A percentile compares a stretch with the other conserved stretches of the same genome.
Conservation (phyloP, 2,329 filamentous ascomycete genomes). For the Mariannaea elegans region DNA sequence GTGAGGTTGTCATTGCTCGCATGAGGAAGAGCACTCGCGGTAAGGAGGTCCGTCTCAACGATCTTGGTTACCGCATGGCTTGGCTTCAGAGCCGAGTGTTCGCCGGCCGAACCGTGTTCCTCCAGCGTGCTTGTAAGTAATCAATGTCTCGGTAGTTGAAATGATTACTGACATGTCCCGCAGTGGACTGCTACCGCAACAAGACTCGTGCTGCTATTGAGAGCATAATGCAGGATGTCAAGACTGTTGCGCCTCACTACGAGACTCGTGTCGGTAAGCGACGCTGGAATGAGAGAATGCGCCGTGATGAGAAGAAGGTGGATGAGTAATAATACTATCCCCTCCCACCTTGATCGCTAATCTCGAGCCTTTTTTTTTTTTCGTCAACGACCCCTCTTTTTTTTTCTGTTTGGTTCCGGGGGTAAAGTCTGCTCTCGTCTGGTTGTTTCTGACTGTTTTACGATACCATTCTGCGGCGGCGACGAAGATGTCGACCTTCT, state of each 20-base stretch:
- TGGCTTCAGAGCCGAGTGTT: constrained; percentile 97
- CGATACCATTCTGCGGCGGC: constrained; percentile 45
- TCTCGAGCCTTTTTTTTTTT: constrained; percentile 6
- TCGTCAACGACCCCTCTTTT: constrained; percentile 1
- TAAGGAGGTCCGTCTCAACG: constrained; percentile 91
- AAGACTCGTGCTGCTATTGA: constrained; percentile 89
- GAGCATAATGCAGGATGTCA: constrained; percentile 77
- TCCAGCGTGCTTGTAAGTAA: constrained; percentile 88
- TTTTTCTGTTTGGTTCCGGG: constrained; percentile 18
- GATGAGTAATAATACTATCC: constrained; percentile 37
- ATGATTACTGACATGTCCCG: constrained; percentile 18
- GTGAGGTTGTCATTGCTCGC: constrained; percentile 78
- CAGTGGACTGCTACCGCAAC: constrained; percentile 93
- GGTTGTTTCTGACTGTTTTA: constrained; percentile 32
- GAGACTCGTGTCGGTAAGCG: constrained; percentile 90
- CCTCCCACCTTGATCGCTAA: background rate
- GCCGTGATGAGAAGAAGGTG: constrained; percentile 44
- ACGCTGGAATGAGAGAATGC: constrained; percentile 70
- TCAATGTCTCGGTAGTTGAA: background rate
- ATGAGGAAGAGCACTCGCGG: constrained; percentile 74
- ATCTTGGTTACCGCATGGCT: constrained; percentile 93
- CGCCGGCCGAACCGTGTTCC: constrained; percentile 83
- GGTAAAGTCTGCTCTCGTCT: constrained; percentile 30
- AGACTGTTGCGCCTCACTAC: constrained; percentile 81
- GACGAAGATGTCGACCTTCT: constrained; percentile 22